Conservation (phyloP, 345 rosid genomes). For the Cardamine resedifolia region DNA sequence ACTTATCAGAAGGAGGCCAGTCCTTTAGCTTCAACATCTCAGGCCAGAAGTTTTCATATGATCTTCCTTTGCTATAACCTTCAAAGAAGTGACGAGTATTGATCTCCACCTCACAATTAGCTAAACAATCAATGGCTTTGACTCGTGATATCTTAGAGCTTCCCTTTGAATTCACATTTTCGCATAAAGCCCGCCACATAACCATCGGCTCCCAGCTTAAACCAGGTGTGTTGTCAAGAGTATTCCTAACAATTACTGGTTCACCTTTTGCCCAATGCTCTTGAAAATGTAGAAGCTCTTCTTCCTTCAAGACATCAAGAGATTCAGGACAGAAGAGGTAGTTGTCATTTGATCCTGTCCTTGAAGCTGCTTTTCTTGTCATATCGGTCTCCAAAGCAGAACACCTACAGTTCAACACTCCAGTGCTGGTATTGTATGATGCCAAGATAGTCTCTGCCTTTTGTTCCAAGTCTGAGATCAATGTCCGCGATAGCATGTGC, state of each 20-base stretch:
- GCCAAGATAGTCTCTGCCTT: conserved; percentile 45
- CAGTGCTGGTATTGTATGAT: conserved; percentile 20
- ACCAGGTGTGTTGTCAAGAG: conserved; percentile 54
- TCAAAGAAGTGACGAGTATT: conserved; percentile 64
- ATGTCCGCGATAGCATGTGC: conserved; percentile 48
- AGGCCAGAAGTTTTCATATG: conserved; percentile 76
- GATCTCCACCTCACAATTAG: conserved; percentile 76
- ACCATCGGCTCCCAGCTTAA: conserved; percentile 99
- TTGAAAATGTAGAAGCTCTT: conserved; percentile 54
- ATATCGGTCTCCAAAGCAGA: conserved; percentile 25
- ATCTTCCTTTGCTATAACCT: conserved; percentile 79
- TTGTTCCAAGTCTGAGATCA: conserved; percentile 52
- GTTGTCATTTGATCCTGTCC: conserved; percentile 59
- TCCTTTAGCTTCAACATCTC: conserved; percentile 94
- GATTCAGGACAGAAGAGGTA: conserved; percentile 58
- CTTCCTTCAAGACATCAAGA: conserved; percentile 40
- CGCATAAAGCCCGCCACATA: conserved; percentile 88
- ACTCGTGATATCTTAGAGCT: conserved; percentile 60
- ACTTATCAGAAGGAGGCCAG: conserved; percentile 95
- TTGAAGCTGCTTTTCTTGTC: conserved; percentile 54
- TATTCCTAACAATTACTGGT: conserved; percentile 66
- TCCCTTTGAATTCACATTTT: conserved; percentile 41
- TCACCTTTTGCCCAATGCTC: conserved; percentile 80
- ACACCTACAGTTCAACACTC: conserved; percentile 22
- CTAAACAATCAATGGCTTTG: conserved; percentile 77